A percentile compares a stretch with the other conserved stretches of the same genome.
Evolutionary conservation across 1,284 basidiomycete species (phyloP).

Genomic region (Sanguinoderma infundibulare): DNA sequence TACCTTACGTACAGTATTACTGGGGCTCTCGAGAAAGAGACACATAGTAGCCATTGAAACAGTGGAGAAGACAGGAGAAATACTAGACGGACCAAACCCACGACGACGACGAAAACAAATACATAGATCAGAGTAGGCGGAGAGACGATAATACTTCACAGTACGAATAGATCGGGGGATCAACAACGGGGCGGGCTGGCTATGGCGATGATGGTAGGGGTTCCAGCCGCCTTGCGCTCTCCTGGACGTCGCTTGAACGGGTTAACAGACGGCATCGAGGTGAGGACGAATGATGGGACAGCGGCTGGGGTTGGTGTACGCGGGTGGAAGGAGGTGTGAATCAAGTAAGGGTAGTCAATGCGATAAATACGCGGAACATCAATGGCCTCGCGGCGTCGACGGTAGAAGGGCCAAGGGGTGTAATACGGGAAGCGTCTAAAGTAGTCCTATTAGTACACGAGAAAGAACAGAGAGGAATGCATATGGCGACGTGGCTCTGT

Average conservation of each 20-base stretch:
- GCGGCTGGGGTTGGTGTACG: background rate
- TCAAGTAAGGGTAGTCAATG: conserved; percentile 24
- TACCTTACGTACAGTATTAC: conserved; percentile 9
- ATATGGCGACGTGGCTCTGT: conserved; percentile 15
- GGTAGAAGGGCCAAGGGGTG: background rate
- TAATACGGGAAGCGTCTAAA: conserved; percentile 16
- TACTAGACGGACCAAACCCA: background rate
- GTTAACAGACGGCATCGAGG: background rate
- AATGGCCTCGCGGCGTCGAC: background rate
- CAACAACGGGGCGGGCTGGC: background rate
- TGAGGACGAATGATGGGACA: background rate
- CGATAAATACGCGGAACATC: conserved; percentile 22
- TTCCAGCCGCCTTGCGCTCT: background rate
- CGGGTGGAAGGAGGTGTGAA: conserved; percentile 1
- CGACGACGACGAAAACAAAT: conserved; percentile 12
- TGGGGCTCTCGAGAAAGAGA: background rate
- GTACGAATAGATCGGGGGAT: conserved; percentile 15
- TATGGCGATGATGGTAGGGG: background rate
- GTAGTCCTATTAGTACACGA: conserved; percentile 19
- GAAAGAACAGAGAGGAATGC: conserved; percentile 7
- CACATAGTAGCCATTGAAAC: conserved; percentile 21
- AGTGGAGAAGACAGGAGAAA: conserved; percentile 10
- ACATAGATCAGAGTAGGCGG: conserved; percentile 13
- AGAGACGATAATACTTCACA: conserved; percentile 18
- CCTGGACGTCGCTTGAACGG: background rate